phyloP scores from a whole-genome alignment of 352 stramenopile genomes.

The Pythium aquatile region DNA sequence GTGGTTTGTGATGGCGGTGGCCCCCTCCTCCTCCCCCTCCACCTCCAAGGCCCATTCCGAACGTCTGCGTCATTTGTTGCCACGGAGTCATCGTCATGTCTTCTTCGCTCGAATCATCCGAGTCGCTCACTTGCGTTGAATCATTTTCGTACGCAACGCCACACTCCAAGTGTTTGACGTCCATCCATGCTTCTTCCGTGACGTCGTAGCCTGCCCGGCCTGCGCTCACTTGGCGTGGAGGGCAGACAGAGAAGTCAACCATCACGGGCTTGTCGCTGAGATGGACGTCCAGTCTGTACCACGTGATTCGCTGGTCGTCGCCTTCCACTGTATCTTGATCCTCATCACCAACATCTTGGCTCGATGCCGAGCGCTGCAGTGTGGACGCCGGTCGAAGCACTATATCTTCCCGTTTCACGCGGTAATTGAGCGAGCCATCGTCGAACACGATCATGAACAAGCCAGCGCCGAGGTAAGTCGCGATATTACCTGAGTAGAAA shows the following conservation, averaged over 20 bases:
- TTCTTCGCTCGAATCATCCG: conserved; percentile 69
- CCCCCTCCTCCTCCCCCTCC: conserved; percentile 33
- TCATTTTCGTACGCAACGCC: conserved; percentile 75
- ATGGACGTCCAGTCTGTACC: conserved; percentile 28
- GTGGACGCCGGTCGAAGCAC: conserved; percentile 32
- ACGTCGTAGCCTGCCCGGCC: conserved; percentile 26
- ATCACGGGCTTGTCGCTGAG: conserved; percentile 33
- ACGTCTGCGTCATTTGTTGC: conserved; percentile 85
- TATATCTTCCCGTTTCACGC: conserved; percentile 64
- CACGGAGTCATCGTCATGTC: conserved; percentile 79
- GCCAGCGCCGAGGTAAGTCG: conserved; percentile 59
- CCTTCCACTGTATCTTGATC: not conserved
- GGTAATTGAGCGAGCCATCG: conserved; percentile 71
- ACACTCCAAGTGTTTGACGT: conserved; percentile 72
- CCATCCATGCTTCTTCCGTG: conserved; percentile 36
- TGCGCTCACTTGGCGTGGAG: conserved; percentile 24
- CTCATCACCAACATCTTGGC: not conserved
- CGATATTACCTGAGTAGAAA: conserved; percentile 79
- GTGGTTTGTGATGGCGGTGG: conserved; percentile 12
- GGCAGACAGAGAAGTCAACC: conserved; percentile 34
- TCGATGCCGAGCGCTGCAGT: not conserved
- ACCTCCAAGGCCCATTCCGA: conserved; percentile 53
- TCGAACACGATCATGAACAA: conserved; percentile 84
- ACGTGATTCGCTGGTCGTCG: conserved; percentile 21
- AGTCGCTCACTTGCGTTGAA: conserved; percentile 83